Conservation (phyloP, 1,139 yeast species). For the Protomyces macrosporus region DNA sequence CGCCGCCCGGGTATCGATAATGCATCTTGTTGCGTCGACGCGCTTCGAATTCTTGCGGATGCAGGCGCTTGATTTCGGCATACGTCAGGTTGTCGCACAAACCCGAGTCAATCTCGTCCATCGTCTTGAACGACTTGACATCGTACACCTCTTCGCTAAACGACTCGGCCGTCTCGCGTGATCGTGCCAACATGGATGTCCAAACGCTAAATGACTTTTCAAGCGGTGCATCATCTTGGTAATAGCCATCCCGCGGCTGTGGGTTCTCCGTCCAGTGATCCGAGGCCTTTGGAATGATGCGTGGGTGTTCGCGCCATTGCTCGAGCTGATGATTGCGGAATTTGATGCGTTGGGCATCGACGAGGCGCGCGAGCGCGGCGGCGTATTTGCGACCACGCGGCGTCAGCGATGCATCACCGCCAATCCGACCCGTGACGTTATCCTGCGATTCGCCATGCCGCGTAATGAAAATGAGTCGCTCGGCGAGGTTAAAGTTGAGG, state of each 20-base stretch:
- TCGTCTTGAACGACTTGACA: slow-evolving; percentile 83
- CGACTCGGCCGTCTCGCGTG: slow-evolving; percentile 69
- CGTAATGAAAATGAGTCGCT: slow-evolving; percentile 91
- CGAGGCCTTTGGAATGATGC: slow-evolving; percentile 26
- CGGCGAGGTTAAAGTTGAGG: slow-evolving; percentile 81
- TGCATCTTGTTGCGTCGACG: slow-evolving; percentile 85
- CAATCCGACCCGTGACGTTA: slow-evolving; percentile 76
- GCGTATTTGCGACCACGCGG: slow-evolving; percentile 72
- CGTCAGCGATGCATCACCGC: slow-evolving; percentile 86
- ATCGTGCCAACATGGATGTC: slow-evolving; percentile 80
- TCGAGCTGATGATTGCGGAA: slow-evolving; percentile 63
- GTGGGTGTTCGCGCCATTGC: slow-evolving; percentile 39
- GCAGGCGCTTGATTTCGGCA: slow-evolving; percentile 62
- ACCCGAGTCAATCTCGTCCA: slow-evolving; percentile 91
- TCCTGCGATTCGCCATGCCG: slow-evolving; percentile 90
- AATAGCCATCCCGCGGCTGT: slow-evolving; percentile 14
- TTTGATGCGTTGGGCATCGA: slow-evolving; percentile 62
- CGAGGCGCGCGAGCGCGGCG: slow-evolving; percentile 64
- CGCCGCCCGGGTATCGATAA: slow-evolving; percentile 57
- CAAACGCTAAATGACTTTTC: slow-evolving; percentile 79
- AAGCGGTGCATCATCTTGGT: slow-evolving; percentile 43
- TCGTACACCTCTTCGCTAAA: slow-evolving; percentile 65
- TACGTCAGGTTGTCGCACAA: slow-evolving; percentile 88
- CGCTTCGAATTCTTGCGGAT: slow-evolving; percentile 73
- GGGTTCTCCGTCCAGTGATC: slow-evolving; percentile 25